Conservation (phyloP, 2,329 filamentous ascomycete species). For the Thielaviopsis populi region DNA sequence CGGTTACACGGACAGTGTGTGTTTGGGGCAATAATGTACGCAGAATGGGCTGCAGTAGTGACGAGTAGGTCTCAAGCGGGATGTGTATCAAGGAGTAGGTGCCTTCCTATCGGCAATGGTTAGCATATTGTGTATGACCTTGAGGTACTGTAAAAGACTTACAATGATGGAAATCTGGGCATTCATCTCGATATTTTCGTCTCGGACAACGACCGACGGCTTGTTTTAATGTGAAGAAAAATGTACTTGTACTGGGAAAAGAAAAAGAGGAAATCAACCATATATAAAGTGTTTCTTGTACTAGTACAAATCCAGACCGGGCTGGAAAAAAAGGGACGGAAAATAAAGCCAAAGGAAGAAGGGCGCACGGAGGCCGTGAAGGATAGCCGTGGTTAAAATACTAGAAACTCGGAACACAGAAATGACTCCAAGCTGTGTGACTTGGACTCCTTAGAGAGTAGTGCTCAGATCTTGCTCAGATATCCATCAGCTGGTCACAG, state of each 20-base stretch:
- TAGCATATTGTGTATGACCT: not conserved
- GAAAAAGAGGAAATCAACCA: not conserved
- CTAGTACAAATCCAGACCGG: constrained; percentile 15
- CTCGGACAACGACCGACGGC: not conserved
- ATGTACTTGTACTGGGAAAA: not conserved
- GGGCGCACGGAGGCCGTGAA: not conserved
- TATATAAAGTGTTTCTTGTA: not conserved
- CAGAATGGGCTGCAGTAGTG: constrained; percentile 76
- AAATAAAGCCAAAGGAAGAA: not conserved
- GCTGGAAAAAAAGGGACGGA: not conserved
- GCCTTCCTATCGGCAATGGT: constrained; percentile 48
- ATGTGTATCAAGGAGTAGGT: constrained; percentile 82
- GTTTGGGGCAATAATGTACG: constrained; percentile 60
- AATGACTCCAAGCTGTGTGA: not conserved
- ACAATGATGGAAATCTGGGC: constrained; percentile 44
- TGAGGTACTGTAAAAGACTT: constrained; percentile 22
- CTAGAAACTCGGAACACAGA: not conserved
- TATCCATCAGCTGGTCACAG: not conserved
- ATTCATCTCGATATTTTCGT: constrained; percentile 28
- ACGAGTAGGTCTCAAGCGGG: constrained; percentile 60
- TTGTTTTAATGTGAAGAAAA: not conserved
- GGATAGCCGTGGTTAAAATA: not conserved
- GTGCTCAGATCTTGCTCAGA: not conserved
- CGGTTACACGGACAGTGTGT: constrained; percentile 27
- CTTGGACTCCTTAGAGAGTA: not conserved